Percentiles rank a stretch among this genome's conserved stretches.
Conservation (phyloP, 148 eudicot genomes). For the Nepenthes gracilis region DNA sequence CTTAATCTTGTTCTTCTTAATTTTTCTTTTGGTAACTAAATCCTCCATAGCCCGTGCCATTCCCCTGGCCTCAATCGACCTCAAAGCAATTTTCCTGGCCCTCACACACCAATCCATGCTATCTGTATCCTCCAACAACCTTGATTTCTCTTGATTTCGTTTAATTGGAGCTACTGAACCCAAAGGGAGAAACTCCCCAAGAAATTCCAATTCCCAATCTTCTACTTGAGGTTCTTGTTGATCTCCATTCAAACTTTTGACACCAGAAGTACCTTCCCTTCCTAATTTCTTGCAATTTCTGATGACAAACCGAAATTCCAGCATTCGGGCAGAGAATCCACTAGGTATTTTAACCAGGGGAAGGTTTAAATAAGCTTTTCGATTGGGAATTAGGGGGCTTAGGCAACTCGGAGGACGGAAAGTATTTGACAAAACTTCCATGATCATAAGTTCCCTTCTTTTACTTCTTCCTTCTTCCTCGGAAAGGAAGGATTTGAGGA, state of each 20-base stretch:
- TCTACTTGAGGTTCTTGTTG: slow-evolving; percentile 17
- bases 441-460: neutral
- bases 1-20: slow-evolving; percentile 47
- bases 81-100: slow-evolving; percentile 79
- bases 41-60: slow-evolving; percentile 44
- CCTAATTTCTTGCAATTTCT: slow-evolving; percentile 13
- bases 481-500: too few relatives aligned
- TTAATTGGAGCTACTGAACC: slow-evolving; percentile 21
- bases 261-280: slow-evolving; percentile 12
- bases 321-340: slow-evolving; percentile 16
- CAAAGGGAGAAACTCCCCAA: slow-evolving; percentile 37
- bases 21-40: slow-evolving; percentile 25
- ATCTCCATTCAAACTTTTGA: slow-evolving; percentile 17
- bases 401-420: slow-evolving; percentile 14
- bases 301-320: slow-evolving; percentile 11
- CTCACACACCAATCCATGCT: slow-evolving; percentile 93
- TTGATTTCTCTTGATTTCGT: slow-evolving; percentile 33
- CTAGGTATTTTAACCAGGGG: slow-evolving; percentile 12
- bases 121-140: slow-evolving; percentile 34
- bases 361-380: slow-evolving; percentile 8
- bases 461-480: too few relatives aligned
- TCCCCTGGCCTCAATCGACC: slow-evolving; percentile 78
- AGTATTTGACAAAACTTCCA: slow-evolving; percentile 20
- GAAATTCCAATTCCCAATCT: slow-evolving; percentile 66
- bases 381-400: slow-evolving; percentile 14